A percentile compares a stretch with the other conserved stretches of the same genome.
Conservation (phyloP, 2,329 filamentous ascomycete genomes). For the Neonectria neomacrospora region DNA sequence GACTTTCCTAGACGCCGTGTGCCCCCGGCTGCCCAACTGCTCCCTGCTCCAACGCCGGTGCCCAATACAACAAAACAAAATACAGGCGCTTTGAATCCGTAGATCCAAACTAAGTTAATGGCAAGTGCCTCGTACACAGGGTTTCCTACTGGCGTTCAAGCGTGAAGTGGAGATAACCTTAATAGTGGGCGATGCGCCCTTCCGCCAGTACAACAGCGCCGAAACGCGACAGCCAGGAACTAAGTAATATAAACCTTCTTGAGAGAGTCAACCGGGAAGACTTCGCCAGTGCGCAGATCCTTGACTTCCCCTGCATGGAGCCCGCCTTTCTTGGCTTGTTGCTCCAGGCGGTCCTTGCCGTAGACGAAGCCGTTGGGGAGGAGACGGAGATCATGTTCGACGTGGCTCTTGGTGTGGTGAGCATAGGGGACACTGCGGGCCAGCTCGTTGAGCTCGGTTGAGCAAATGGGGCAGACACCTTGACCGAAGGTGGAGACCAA, state of each 20-base stretch:
- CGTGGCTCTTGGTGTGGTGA: slow-evolving; percentile 92
- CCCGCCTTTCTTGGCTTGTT: slow-evolving; percentile 83
- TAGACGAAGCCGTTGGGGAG: slow-evolving; percentile 91
- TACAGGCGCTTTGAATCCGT: neutral
- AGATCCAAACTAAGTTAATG: neutral
- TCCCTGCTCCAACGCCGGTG: slow-evolving; percentile 6
- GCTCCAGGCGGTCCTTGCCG: slow-evolving; percentile 76
- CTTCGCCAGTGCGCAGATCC: slow-evolving; percentile 80
- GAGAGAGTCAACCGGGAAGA: slow-evolving; percentile 70
- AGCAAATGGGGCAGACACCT: slow-evolving; percentile 93
- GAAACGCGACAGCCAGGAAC: neutral
- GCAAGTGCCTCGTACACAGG: too few species aligned
- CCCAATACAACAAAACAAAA: neutral
- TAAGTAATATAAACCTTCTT: slow-evolving; percentile 94
- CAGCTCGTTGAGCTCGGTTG: slow-evolving; percentile 91
- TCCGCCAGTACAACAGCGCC: neutral
- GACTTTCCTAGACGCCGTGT: slow-evolving; percentile 4
- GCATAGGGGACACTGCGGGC: slow-evolving; percentile 92
- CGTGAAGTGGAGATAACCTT: too few species aligned
- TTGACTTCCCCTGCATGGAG: slow-evolving; percentile 74
- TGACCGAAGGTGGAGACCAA: slow-evolving; percentile 65
- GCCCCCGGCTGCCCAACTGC: neutral
- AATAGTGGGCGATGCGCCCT: too few species aligned
- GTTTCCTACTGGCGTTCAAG: neutral
- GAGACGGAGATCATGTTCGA: slow-evolving; percentile 87